phyloP scores from a whole-genome alignment of 2,329 filamentous ascomycete genomes.

The Hortaea werneckii region DNA sequence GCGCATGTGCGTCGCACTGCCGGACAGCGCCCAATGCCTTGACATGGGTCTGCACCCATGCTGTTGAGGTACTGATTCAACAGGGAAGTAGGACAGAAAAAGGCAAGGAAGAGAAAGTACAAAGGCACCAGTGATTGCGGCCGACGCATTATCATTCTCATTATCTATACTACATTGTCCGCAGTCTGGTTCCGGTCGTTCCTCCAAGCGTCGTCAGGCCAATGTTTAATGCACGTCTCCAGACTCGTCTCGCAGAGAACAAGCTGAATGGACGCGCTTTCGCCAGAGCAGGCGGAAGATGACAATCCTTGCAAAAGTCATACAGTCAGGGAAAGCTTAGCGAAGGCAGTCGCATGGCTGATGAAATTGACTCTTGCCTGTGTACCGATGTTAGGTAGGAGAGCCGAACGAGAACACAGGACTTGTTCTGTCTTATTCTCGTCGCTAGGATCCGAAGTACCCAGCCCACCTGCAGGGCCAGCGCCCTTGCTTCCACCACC shows the following conservation, averaged over 20 bases:
- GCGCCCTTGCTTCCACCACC: constrained; percentile 6
- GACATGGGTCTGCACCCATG: too few relatives aligned
- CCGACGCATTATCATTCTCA: constrained; percentile 2
- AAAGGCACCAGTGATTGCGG: background rate
- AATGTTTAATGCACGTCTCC: background rate
- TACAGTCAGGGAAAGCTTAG: constrained; percentile 8
- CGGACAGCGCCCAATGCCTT: too few relatives aligned
- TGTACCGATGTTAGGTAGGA: background rate
- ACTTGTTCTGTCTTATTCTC: constrained; percentile 9
- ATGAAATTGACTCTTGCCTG: constrained; percentile 2
- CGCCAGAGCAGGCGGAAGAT: constrained; percentile 1
- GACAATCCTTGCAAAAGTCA: constrained; percentile 3
- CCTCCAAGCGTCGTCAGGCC: constrained; percentile 4
- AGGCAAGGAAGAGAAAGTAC: background rate
- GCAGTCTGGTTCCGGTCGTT: background rate
- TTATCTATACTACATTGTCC: constrained; percentile 2
- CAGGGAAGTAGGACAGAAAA: too few relatives aligned
- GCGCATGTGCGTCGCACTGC: too few relatives aligned
- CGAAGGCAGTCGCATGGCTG: constrained; percentile 20
- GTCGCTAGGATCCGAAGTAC: constrained; percentile 6
- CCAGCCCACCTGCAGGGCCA: background rate
- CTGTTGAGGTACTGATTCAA: too few relatives aligned
- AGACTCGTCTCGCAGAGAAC: constrained; percentile 1
- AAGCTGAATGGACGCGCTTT: background rate
- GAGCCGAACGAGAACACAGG: constrained; percentile 2